Evolutionary conservation across 148 eudicot genomes (phyloP).

Genomic region (Nepenthes gracilis): DNA sequence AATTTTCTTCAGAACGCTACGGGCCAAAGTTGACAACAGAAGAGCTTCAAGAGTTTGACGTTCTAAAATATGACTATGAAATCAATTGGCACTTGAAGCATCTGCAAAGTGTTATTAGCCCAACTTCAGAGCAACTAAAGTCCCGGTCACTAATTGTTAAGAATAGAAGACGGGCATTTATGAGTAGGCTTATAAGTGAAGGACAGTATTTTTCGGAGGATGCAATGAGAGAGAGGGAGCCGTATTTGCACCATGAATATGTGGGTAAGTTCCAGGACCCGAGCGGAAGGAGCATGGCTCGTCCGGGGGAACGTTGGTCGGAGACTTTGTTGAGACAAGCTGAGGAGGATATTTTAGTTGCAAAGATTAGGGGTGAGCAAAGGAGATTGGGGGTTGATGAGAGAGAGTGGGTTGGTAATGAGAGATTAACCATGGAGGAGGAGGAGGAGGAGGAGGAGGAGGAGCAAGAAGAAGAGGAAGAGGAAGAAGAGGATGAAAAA

Average conservation of each 20-base stretch:
- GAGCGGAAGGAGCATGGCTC: conserved; percentile 74
- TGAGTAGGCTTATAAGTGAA: conserved; percentile 62
- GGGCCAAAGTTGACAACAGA: conserved; percentile 54
- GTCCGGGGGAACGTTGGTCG: conserved; percentile 95
- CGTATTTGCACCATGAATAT: conserved; percentile 87
- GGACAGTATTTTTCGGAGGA: conserved; percentile 94
- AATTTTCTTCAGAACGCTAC: conserved; percentile 57
- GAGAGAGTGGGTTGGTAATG: conserved; percentile 84
- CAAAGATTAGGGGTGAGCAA: conserved; percentile 86
- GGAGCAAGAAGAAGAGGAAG: conserved; percentile 40
- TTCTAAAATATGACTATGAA: conserved; percentile 68
- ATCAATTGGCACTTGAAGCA: conserved; percentile 84
- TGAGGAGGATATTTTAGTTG: conserved; percentile 75
- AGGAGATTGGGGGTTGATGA: conserved; percentile 87
- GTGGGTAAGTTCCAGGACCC: conserved; percentile 84
- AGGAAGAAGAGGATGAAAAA: conserved; percentile 33
- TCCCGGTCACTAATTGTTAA: conserved; percentile 53
- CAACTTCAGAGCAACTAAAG: conserved; percentile 56
- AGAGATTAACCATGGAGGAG: conserved; percentile 17
- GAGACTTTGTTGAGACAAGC: conserved; percentile 84
- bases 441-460: conserved; percentile 19
- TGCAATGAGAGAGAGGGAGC: conserved; percentile 96
- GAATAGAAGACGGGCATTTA: conserved; percentile 80
- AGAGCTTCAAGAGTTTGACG: conserved; percentile 71
- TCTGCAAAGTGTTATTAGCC: conserved; percentile 46